phyloP scores from a whole-genome alignment of 306 rosid genomes.

The Begonia masoniana region DNA sequence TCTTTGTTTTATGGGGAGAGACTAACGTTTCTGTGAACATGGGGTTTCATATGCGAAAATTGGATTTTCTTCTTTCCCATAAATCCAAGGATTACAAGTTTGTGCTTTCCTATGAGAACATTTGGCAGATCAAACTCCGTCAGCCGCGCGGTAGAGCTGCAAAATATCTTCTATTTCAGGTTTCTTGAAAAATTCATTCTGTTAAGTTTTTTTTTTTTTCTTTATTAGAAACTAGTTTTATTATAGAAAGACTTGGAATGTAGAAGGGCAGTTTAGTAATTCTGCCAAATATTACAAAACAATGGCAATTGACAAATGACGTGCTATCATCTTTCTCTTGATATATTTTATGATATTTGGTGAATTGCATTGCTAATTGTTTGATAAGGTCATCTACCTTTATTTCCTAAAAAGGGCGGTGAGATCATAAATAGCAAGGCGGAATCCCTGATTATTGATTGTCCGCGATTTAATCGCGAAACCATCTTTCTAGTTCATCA shows the following conservation, averaged over 20 bases:
- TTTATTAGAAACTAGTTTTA: not conserved
- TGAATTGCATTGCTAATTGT: too few species aligned
- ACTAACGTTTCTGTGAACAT: slow-evolving; percentile 30
- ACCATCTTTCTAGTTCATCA: too few species aligned
- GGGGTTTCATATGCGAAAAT: slow-evolving; percentile 29
- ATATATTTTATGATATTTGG: too few species aligned
- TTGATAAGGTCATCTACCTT: too few species aligned
- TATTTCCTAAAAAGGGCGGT: too few species aligned
- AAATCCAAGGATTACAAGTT: slow-evolving; percentile 24
- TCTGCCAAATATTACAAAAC: not conserved
- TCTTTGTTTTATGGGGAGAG: slow-evolving; percentile 24
- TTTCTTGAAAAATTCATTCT: slow-evolving; percentile 6
- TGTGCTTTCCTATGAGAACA: slow-evolving; percentile 44
- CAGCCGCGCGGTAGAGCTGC: slow-evolving; percentile 22
- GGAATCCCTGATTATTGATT: too few species aligned
- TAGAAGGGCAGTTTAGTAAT: not conserved
- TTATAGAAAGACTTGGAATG: not conserved
- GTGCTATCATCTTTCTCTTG: too few species aligned
- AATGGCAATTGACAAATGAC: not conserved
- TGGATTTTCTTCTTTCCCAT: slow-evolving; percentile 24
- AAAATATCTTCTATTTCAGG: slow-evolving; percentile 68
- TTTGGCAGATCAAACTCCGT: slow-evolving; percentile 53
- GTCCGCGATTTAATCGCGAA: too few species aligned
- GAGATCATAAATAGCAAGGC: too few species aligned
- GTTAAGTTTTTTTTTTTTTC: not conserved